Evolutionary conservation across 192 early-diverging fungal species (phyloP), one percentile per base, ranked within the genome.

Genomic region (Coemansia interrupta): DNA sequence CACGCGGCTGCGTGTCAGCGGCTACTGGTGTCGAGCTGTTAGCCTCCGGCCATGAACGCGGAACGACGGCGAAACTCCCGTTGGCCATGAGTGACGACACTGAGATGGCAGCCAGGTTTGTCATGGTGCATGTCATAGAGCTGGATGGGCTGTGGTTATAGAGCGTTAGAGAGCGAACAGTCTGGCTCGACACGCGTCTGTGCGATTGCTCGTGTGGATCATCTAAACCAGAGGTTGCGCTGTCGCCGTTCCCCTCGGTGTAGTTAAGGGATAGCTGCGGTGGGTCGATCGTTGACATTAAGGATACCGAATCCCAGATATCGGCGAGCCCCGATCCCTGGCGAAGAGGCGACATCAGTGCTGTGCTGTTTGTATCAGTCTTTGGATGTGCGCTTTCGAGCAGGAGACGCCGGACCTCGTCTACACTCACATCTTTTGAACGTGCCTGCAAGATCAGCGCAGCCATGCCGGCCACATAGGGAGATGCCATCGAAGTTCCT

Each of bases 401-500:
- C 20, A 79, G 54, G 19, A 79, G 67, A 49, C 52, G 50, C 30
- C 66, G 61, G 45, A 73, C 70, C 41, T 73, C 62, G 15, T 62
- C 63, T 5, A 63, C 63, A 39, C 55, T 57, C 22, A 63, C 36
- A 8, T 45, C 48, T 46, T 70, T 70, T 8, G 60, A 51, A n/a
- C 58, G 63, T 7, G 76, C 57, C 49, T 80, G 72, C 45, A 80
- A 47, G 14, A 71, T 61, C 58, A 80, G 65, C 36, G 78, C 78
- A 18, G 66, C 70, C 65, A 71, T 73, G 12, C 73, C 79, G 4
- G 73, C 56, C 9, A 73, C 66, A 43, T 81, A 88, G 0, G 88
- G 86, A 29, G 88, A 76, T 8, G 88, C 83, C 85, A 89, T 86
- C 5, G 85, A 86, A 2, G 87, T 89, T 9, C 87, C 87, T 2